Evolutionary conservation across 2,329 filamentous ascomycete genomes (phyloP), one percentile per base, ranked within the genome.

Genomic region (Ascochyta koolunga): DNA sequence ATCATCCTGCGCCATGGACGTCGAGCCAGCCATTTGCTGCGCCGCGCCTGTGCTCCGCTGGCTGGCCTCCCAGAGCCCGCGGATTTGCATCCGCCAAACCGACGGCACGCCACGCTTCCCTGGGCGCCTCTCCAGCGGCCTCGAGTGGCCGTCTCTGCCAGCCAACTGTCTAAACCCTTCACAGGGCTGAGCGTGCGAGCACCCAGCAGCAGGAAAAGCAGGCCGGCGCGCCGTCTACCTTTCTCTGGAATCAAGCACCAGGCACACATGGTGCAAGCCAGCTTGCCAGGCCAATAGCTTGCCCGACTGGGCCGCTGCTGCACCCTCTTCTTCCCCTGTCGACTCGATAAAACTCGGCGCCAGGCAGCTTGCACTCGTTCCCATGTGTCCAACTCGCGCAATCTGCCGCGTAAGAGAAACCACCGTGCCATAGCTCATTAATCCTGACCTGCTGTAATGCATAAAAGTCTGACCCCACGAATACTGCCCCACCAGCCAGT

Each of bases 331-430:
- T 55, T 50, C 47, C 58, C 57, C 54, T 60, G 62, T 51, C 59
- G 22, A 32, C 40, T 44, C 55, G 60, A 54, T 57, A 61, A 66
- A 63, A 56, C 52, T 63, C 48, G 64, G 63, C 55, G 33, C 56
- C 53, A 58, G 54, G 32, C 39, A 16, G 37, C 39, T 33, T 22
- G 39, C 50, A 27, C 49, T 39, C 52, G 47, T 49, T 50, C 50
- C 42, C 43, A 51, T 50, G 45, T 60, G 52, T 51, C 54, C 43
- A 39, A 50, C 46, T 54, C 46, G 37, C 64, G 35, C 64, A 61
- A 53, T 61, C 55, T 47, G 25, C 55, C 64, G 60, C 61, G 64
- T 61, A 62, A 67, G 54, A 63, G 54, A 58, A 59, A 65, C 58
- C 55, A 54, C 54, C 19, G 38, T 31, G 42, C 39, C 39, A 55